Evolutionary conservation across 1,284 basidiomycete species (phyloP).

Genomic region (Grifola frondosa): DNA sequence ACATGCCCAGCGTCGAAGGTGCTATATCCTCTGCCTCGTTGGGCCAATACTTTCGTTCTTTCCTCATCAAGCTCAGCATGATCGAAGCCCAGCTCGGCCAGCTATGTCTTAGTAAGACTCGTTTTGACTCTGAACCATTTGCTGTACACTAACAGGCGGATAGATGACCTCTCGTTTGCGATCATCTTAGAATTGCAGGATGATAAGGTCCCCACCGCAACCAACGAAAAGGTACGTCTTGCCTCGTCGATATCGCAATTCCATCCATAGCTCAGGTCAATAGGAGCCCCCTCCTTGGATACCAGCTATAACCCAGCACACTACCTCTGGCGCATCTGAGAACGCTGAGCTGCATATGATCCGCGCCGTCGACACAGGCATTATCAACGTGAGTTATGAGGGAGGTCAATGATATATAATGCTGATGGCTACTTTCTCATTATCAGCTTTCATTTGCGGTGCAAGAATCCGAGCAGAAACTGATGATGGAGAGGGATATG

Average conservation of each 20-base stretch:
- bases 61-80: conserved; percentile 82
- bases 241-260: background rate
- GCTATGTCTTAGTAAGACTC: conserved; percentile 43
- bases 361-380: conserved; percentile 81
- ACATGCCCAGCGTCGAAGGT: conserved; percentile 55
- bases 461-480: conserved; percentile 75
- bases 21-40: conserved; percentile 66
- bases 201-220: conserved; percentile 56
- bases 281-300: conserved; percentile 75
- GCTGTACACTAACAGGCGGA: conserved; percentile 1
- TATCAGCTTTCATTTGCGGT: conserved; percentile 68
- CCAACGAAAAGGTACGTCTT: conserved; percentile 43
- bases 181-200: conserved; percentile 82
- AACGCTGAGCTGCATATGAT: conserved; percentile 66
- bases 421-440: conserved; percentile 8
- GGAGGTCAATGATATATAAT: conserved; percentile 1
- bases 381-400: conserved; percentile 67
- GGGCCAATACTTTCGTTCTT: conserved; percentile 79
- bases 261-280: background rate
- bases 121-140: background rate
- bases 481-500: conserved; percentile 36
- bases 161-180: conserved; percentile 79
- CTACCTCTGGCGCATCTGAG: conserved; percentile 58
- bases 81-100: conserved; percentile 76
- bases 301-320: conserved; percentile 63